phyloP scores from a whole-genome alignment of 1,284 basidiomycete genomes.

The Neotropicomus parvogracilis region DNA sequence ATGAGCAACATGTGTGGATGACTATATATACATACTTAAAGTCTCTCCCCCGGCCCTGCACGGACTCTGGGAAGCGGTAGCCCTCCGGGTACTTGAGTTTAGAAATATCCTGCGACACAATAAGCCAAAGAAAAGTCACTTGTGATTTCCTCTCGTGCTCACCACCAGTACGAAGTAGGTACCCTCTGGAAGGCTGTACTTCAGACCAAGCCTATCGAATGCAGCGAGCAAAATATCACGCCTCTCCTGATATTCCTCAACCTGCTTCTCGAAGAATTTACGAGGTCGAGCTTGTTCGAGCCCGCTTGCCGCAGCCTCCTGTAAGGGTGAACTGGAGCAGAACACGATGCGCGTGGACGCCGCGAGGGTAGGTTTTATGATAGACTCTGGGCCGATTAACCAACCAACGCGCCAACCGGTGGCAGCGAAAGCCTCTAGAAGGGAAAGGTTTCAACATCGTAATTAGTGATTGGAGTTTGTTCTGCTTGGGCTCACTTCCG shows the following conservation, averaged over 20 bases:
- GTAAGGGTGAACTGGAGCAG: conserved; percentile 87
- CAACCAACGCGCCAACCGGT: conserved; percentile 99
- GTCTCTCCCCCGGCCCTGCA: conserved; percentile 81
- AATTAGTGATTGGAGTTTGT: not conserved
- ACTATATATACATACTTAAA: conserved; percentile 61
- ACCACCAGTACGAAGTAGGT: conserved; percentile 88
- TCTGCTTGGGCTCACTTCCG: conserved; percentile 53
- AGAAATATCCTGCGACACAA: conserved; percentile 68
- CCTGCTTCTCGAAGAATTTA: conserved; percentile 79
- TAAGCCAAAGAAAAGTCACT: conserved; percentile 1
- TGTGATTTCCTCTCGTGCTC: conserved; percentile 20
- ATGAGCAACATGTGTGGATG: not conserved
- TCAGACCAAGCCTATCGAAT: conserved; percentile 84
- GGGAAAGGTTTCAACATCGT: not conserved
- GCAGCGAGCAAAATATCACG: conserved; percentile 69
- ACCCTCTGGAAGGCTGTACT: conserved; percentile 86
- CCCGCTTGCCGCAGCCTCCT: conserved; percentile 89
- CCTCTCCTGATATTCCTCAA: conserved; percentile 78
- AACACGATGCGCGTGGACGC: conserved; percentile 95
- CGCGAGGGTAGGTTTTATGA: conserved; percentile 84
- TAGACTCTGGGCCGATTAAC: conserved; percentile 83
- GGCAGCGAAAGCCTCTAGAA: conserved; percentile 88
- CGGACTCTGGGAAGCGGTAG: conserved; percentile 76
- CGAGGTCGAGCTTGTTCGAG: conserved; percentile 72
- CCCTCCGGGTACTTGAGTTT: conserved; percentile 76